phyloP scores from a whole-genome alignment of 257 asterid species.

The Ehretia macrophylla region DNA sequence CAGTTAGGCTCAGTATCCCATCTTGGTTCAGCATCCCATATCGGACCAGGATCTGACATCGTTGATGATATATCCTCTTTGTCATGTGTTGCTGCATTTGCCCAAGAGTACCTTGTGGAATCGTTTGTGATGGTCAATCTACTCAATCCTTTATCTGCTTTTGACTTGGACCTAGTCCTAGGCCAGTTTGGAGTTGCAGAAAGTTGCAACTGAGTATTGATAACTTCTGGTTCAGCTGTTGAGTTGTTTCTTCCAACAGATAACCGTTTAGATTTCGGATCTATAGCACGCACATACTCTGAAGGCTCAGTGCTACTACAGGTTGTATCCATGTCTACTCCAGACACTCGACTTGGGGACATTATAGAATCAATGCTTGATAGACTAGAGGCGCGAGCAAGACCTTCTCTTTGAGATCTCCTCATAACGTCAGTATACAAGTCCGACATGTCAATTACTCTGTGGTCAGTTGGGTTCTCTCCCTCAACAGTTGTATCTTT shows the following conservation, averaged over 20 bases:
- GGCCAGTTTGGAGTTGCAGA: conserved; percentile 82
- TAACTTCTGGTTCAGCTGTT: conserved; percentile 81
- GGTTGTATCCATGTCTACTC: conserved; percentile 67
- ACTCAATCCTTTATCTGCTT: conserved; percentile 66
- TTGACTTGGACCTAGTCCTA: conserved; percentile 86
- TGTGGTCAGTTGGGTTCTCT: conserved; percentile 39
- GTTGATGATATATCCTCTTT: conserved; percentile 97
- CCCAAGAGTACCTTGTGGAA: conserved; percentile 72
- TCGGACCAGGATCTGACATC: conserved; percentile 95
- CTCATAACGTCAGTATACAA: conserved; percentile 89
- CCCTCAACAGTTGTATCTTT: conserved; percentile 45
- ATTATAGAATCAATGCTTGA: conserved; percentile 93
- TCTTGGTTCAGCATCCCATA: conserved; percentile 97
- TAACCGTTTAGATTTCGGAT: conserved; percentile 78
- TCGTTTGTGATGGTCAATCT: conserved; percentile 57
- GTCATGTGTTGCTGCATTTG: conserved; percentile 53
- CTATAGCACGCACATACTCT: conserved; percentile 89
- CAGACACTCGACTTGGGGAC: conserved; percentile 80
- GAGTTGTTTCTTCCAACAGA: conserved; percentile 74
- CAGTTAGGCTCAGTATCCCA: conserved; percentile 84
- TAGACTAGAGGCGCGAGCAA: conserved; percentile 91
- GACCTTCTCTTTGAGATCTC: conserved; percentile 91
- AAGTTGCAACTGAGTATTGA: conserved; percentile 75
- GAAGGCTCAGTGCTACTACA: conserved; percentile 90
- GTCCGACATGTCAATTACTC: conserved; percentile 77